A percentile compares a stretch with the other conserved stretches of the same genome.
Conservation (phyloP, 345 rosid genomes). For the Brassica carinata region DNA sequence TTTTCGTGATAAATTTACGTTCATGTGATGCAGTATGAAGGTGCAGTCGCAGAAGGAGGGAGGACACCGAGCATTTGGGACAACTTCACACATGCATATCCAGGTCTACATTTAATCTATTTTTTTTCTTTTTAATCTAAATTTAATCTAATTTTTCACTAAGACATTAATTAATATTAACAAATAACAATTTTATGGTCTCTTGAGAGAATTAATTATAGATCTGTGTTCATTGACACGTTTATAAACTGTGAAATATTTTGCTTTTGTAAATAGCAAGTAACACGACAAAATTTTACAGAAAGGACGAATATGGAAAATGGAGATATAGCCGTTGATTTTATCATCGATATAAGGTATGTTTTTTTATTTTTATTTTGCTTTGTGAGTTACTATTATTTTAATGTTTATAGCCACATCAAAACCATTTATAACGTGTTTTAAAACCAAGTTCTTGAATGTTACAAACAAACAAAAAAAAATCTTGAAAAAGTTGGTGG, state of each 20-base stretch:
- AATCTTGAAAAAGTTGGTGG: neutral
- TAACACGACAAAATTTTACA: slow-evolving; percentile 21
- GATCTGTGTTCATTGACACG: neutral
- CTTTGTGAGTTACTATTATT: neutral
- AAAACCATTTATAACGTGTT: neutral
- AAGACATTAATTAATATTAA: neutral
- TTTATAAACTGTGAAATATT: neutral
- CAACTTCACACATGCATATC: slow-evolving; percentile 29
- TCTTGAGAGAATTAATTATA: neutral
- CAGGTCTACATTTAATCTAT: slow-evolving; percentile 25
- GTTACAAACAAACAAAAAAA: no score
- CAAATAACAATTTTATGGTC: neutral
- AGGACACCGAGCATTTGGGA: slow-evolving; percentile 48
- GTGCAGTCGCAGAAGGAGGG: slow-evolving; percentile 44
- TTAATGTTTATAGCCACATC: neutral
- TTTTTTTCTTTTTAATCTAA: neutral
- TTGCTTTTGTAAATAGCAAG: neutral
- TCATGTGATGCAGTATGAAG: slow-evolving; percentile 41
- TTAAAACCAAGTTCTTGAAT: no score
- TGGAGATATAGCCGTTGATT: slow-evolving; percentile 50
- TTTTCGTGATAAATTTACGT: neutral
- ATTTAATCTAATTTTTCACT: neutral
- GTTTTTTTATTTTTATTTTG: neutral
- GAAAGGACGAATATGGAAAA: slow-evolving; percentile 45
- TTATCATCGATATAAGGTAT: slow-evolving; percentile 51